Conservation (phyloP, 306 rosid genomes). For the Lathyrus tuberosus region DNA sequence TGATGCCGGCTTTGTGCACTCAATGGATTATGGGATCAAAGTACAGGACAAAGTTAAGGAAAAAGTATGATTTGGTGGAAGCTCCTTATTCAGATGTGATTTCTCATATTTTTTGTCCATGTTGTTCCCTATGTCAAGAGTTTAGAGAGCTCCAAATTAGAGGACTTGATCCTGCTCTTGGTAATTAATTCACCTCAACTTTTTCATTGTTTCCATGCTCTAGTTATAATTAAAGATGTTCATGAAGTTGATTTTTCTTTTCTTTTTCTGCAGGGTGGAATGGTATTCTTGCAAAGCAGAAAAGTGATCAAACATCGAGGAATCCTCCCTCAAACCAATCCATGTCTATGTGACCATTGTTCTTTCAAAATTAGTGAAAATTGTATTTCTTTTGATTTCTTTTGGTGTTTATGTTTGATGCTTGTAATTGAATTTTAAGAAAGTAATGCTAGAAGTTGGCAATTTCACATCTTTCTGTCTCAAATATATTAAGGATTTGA, state of each 20-base stretch:
- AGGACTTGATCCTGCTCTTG: constrained; percentile 75
- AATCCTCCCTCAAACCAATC: constrained; percentile 54
- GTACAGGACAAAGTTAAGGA: constrained; percentile 56
- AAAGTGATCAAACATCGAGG: constrained; percentile 41
- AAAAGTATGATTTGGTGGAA: constrained; percentile 58
- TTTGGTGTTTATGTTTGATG: constrained; percentile 9
- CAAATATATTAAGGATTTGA: too few relatives aligned
- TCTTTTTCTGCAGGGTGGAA: constrained; percentile 56
- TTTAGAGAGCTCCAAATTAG: constrained; percentile 59
- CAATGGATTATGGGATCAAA: constrained; percentile 76
- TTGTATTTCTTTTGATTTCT: constrained; percentile 30
- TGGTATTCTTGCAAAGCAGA: constrained; percentile 54
- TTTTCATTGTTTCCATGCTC: background rate
- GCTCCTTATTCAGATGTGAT: constrained; percentile 66
- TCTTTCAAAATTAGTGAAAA: constrained; percentile 2
- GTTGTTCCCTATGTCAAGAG: constrained; percentile 72
- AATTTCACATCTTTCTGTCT: background rate
- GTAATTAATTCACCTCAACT: constrained; percentile 39
- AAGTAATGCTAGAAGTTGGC: constrained; percentile 25
- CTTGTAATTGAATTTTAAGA: constrained; percentile 28
- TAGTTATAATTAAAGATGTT: background rate
- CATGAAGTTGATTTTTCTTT: background rate
- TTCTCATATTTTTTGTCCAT: constrained; percentile 69
- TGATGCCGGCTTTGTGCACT: constrained; percentile 77
- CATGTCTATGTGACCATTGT: constrained; percentile 45